Evolutionary conservation across 257 asterid species (phyloP), one percentile per base, ranked within the genome.

Genomic region (Eustoma russellianum): DNA sequence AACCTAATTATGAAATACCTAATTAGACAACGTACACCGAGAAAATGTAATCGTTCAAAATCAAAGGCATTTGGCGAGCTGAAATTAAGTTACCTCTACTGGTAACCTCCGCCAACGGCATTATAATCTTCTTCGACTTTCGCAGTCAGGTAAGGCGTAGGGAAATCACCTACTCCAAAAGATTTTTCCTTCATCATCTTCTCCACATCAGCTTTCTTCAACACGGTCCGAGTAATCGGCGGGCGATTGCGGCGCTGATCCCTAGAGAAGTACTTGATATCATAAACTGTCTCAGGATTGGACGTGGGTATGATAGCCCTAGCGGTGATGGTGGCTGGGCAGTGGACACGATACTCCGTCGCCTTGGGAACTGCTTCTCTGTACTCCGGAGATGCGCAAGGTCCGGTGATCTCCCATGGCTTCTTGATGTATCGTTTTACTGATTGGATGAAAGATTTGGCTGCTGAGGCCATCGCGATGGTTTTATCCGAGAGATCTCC

Each of bases 191-290:
- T 70, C 93, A 56, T 74, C 94, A 84, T 77, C 77, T 72, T 83
- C 81, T 71, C 86, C 57, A 84, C 76, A 55, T 91, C 95, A 33
- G 83, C 83, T 67, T 91, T 91, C 79, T 73, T 81, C 72, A 84
- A 52, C 38, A 82, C 5, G 14, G 98, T 87, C 53, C 93, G 84
- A 41, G 64, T 90, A 7, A 86, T 79, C 0, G 95, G 93, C 1
- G 94, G 88, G 2, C 93, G 85, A 47, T 87, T 91, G 57, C 96
- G 93, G 63, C 96, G 85, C 81, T 87, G 96, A 51, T 91, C 96
- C 24, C 97, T 83, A 41, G 86, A 38, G 67, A 59, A 84, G 75
- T 91, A 91, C 85, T 87, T 91, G 83, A 91, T 91, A 60, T 87
- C 98, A 74, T 62, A 92, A 7, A 91, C 96, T 0, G 89, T 87